Conservation (phyloP, 1,284 basidiomycete genomes). For the Coriolopsis trogii region DNA sequence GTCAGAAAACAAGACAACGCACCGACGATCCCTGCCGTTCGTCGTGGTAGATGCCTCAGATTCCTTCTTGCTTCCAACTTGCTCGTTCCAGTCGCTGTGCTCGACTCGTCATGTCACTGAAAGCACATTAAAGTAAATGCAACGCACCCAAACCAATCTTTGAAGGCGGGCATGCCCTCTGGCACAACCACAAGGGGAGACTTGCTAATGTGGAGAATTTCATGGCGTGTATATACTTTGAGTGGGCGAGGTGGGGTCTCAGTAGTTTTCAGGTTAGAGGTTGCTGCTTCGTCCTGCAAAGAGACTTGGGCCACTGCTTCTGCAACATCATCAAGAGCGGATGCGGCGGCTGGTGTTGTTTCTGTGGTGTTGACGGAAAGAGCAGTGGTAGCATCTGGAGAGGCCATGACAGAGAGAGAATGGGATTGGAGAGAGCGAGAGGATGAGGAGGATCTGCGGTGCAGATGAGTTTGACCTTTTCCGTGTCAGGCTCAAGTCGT, state of each 20-base stretch:
- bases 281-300: constrained; percentile 37
- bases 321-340: constrained; percentile 33
- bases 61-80: constrained; percentile 67
- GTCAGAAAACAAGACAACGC: constrained; percentile 18
- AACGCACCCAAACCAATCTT: constrained; percentile 86
- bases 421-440: constrained; percentile 4
- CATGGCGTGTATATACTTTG: constrained; percentile 65
- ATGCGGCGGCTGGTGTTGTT: constrained; percentile 21
- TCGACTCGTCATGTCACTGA: constrained; percentile 22
- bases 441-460: constrained; percentile 11
- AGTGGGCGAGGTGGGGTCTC: constrained; percentile 42
- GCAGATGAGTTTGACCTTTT: constrained; percentile 22
- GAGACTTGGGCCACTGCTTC: constrained; percentile 40
- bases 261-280: constrained; percentile 33
- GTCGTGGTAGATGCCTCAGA: constrained; percentile 51
- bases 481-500: constrained; percentile 21
- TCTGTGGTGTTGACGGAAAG: constrained; percentile 3
- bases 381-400: constrained; percentile 21
- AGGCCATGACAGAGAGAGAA: constrained; percentile 28
- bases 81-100: constrained; percentile 56
- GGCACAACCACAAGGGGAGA: constrained; percentile 81
- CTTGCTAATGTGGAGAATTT: constrained; percentile 67
- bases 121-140: constrained; percentile 12
- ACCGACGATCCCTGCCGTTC: constrained; percentile 68
- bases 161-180: constrained; percentile 75